Evolutionary conservation across 2,329 filamentous ascomycete genomes (phyloP).

Genomic region (Colletotrichum sp.): DNA sequence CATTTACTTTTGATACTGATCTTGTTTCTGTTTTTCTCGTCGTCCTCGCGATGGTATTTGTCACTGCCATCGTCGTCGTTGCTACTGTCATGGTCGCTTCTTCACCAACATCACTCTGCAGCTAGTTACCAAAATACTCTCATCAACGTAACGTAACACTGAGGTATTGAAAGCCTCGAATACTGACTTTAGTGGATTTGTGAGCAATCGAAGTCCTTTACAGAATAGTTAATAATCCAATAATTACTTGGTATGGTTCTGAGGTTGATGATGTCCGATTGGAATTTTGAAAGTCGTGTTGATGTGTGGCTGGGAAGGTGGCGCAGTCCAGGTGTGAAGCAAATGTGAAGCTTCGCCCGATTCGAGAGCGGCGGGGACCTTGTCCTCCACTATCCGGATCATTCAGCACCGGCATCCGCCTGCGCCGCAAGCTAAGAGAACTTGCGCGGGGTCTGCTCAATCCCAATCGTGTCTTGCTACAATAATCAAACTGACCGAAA

Average conservation of each 20-base stretch:
- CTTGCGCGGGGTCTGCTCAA: neutral
- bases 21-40: too few relatives aligned
- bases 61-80: too few relatives aligned
- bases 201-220: accelerated
- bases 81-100: too few relatives aligned
- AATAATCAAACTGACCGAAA: neutral
- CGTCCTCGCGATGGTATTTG: too few relatives aligned
- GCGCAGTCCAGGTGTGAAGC: neutral
- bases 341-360: neutral
- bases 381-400: neutral
- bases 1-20: accelerated
- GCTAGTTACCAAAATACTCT: too few relatives aligned
- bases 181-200: accelerated
- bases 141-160: too few relatives aligned
- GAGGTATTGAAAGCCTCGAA: accelerated
- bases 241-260: too few relatives aligned
- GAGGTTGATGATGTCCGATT: too few relatives aligned
- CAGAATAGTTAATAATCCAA: accelerated
- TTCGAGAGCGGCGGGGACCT: neutral
- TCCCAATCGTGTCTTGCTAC: neutral
- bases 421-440: neutral
- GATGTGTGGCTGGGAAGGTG: too few relatives aligned
- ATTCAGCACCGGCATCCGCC: neutral
- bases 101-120: too few relatives aligned
- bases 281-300: too few relatives aligned